These are phyloP conservation scores for Plasmopara muralis DNA, from an alignment of 352 stramenopile species.

Conservation along the genomic window DNA sequence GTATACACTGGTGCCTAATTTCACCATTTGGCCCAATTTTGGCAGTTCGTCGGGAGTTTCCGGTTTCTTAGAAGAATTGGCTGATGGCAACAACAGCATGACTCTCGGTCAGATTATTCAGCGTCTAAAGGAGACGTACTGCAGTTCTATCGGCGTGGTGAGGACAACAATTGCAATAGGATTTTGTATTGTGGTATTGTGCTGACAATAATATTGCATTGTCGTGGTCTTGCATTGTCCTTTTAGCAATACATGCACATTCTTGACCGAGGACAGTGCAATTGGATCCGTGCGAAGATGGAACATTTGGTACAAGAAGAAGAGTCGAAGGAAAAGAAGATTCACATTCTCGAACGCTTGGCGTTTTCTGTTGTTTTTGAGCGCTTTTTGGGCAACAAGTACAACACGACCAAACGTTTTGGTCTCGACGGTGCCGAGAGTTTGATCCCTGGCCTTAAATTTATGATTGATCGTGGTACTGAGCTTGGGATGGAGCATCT, in stretches of 20 bases:
- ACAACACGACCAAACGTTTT: slow-evolving; percentile 98
- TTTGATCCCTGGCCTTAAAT: slow-evolving; percentile 93
- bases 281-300: slow-evolving; percentile 94
- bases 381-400: slow-evolving; percentile 96
- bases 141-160: slow-evolving; percentile 92
- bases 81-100: slow-evolving; percentile 61
- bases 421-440: slow-evolving; percentile 95
- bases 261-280: slow-evolving; percentile 92
- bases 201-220: not conserved
- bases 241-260: slow-evolving; percentile 99
- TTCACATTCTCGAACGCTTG: slow-evolving; percentile 96
- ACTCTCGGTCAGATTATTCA: slow-evolving; percentile 94
- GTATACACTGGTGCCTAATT: slow-evolving; percentile 9
- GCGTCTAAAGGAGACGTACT: slow-evolving; percentile 95
- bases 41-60: slow-evolving; percentile 76
- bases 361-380: slow-evolving; percentile 98
- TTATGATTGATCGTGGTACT: slow-evolving; percentile 92
- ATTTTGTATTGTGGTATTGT: slow-evolving; percentile 1
- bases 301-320: slow-evolving; percentile 66
- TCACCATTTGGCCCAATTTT: slow-evolving; percentile 9
- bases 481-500: slow-evolving; percentile 94
- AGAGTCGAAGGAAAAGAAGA: slow-evolving; percentile 89
- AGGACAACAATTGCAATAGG: slow-evolving; percentile 6
- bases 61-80: slow-evolving; percentile 83
- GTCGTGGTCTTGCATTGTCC: slow-evolving; percentile 1